Evolutionary conservation across 768 basidiomycete genomes (phyloP).

Genomic region (Kwoniella heveanensis): DNA sequence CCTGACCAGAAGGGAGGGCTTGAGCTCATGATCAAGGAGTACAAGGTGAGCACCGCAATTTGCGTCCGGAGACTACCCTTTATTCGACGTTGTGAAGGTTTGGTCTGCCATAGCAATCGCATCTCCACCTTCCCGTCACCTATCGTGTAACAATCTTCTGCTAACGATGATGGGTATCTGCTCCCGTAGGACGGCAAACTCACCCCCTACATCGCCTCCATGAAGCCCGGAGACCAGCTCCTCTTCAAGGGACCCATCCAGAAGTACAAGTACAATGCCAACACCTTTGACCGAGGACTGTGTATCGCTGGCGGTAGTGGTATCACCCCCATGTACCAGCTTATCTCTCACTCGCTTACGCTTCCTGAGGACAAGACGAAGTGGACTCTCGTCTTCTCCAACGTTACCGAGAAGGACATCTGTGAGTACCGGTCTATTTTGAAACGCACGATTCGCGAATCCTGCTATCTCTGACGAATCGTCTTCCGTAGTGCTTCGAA

Average conservation of each 20-base stretch:
- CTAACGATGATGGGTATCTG: constrained; percentile 5
- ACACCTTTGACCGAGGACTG: constrained; percentile 69
- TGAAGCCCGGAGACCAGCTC: constrained; percentile 73
- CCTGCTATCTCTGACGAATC: too few relatives aligned
- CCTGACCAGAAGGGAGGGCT: constrained; percentile 75
- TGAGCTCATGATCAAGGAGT: constrained; percentile 78
- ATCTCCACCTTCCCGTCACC: too few relatives aligned
- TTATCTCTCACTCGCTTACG: constrained; percentile 70
- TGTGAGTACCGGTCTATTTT: constrained; percentile 63
- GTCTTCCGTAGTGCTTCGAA: constrained; percentile 53
- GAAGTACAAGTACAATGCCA: constrained; percentile 80
- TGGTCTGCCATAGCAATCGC: too few relatives aligned
- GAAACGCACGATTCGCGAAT: too few relatives aligned
- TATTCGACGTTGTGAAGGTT: too few relatives aligned
- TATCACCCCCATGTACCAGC: constrained; percentile 63
- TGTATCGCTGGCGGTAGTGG: constrained; percentile 93
- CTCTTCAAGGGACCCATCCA: constrained; percentile 85
- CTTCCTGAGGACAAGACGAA: constrained; percentile 85
- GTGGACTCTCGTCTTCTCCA: constrained; percentile 88
- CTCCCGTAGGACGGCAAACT: constrained; percentile 74
- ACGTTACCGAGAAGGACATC: constrained; percentile 86
- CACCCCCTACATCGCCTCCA: constrained; percentile 75
- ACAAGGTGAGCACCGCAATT: constrained; percentile 55
- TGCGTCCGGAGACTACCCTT: too few relatives aligned
- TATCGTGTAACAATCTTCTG: background rate